A percentile compares a stretch with the other conserved stretches of the same genome.
Conservation (phyloP, 208 protist genomes). For the Acanthamoeba culbertsoni region DNA sequence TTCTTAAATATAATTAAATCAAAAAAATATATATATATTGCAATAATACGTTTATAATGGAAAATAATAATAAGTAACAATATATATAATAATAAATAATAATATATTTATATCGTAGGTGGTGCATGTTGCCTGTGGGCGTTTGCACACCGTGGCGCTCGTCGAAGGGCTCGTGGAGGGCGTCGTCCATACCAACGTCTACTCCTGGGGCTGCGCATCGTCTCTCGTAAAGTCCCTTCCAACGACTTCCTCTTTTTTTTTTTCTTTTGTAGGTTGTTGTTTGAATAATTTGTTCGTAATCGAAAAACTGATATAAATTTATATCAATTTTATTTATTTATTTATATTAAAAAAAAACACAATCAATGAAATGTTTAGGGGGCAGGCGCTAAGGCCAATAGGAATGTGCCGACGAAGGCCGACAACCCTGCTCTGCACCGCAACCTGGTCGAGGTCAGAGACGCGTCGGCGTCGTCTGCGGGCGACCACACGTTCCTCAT, state of each 20-base stretch:
- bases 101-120: not conserved
- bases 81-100: not conserved
- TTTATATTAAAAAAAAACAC: too few relatives aligned
- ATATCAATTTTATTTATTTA: too few relatives aligned
- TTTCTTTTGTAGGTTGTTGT: too few relatives aligned
- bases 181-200: not conserved
- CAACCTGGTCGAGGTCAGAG: not conserved
- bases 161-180: not conserved
- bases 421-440: not conserved
- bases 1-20: not conserved
- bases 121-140: not conserved
- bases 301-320: too few relatives aligned
- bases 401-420: not conserved
- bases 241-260: too few relatives aligned
- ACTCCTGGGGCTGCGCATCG: not conserved
- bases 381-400: not conserved
- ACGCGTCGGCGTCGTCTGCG: not conserved
- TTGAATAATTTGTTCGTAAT: too few relatives aligned
- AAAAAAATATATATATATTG: too few relatives aligned
- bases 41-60: too few relatives aligned
- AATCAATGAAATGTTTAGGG: too few relatives aligned
- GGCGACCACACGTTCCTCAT: not conserved
- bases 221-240: not conserved
- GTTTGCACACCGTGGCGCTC: not conserved
- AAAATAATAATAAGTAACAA: not conserved